A percentile compares a stretch with the other conserved stretches of the same genome.
Conservation (phyloP, 208 protist species). For the Zelonia costaricensis region DNA sequence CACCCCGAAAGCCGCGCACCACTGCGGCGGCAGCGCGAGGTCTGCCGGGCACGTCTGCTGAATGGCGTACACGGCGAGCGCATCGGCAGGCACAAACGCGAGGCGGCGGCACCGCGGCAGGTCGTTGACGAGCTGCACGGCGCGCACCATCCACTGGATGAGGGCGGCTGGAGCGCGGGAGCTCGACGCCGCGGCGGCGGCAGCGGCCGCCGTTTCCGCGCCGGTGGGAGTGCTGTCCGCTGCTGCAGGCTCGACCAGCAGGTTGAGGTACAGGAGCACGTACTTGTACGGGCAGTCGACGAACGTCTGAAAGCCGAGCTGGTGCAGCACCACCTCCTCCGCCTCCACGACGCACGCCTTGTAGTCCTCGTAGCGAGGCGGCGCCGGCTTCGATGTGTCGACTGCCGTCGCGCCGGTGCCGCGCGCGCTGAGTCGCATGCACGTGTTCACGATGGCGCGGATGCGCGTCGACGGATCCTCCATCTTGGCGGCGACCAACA, state of each 20-base stretch:
- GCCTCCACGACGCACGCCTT: constrained; percentile 70
- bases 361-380: constrained; percentile 57
- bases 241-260: constrained; percentile 37
- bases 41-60: constrained; percentile 31
- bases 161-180: constrained; percentile 23
- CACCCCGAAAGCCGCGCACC: constrained; percentile 62
- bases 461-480: constrained; percentile 61
- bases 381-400: constrained; percentile 27
- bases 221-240: no score
- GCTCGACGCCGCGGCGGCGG: not conserved
- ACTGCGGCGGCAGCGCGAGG: constrained; percentile 44
- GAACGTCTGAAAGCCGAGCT: constrained; percentile 85
- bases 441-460: constrained; percentile 57
- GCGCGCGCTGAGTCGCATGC: constrained; percentile 58
- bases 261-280: constrained; percentile 57
- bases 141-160: constrained; percentile 52
- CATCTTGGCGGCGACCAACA: constrained; percentile 80
- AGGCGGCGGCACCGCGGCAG: constrained; percentile 54
- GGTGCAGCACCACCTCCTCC: constrained; percentile 70
- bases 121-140: constrained; percentile 74
- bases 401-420: constrained; percentile 27
- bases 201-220: no score
- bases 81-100: constrained; percentile 27
- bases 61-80: constrained; percentile 69
- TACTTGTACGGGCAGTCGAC: constrained; percentile 85